Evolutionary conservation across 2,329 filamentous ascomycete genomes (phyloP), one percentile per base, ranked within the genome.

Genomic region (Microthyrium microscopicum): DNA sequence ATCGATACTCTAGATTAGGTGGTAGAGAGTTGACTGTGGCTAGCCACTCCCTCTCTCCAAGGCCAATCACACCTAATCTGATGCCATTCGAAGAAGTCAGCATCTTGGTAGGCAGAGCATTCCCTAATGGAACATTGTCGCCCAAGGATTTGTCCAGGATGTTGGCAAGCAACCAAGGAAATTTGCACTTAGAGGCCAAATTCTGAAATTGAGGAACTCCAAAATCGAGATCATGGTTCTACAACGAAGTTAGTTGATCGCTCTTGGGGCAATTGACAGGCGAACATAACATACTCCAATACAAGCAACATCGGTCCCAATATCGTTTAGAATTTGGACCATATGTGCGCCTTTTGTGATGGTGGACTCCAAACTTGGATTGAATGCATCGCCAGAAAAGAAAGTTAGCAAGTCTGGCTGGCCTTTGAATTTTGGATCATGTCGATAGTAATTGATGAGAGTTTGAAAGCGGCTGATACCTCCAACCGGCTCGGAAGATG

Each of bases 181-280:
- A 93, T 16, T 66, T 68, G 57, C 83, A 91, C 49, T 82, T 74
- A 21, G 62, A 61, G 4, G 75, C 65, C 31, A 93, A 61, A 46
- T 83, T 65, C 36, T 71, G 64, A 50, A 85, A 85, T 51, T 92
- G 83, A 35, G 68, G 65, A 26, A 91, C 77, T 9, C 84, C 85
- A 54, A 93, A 93, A 57, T 93, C 85, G 34, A 93, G 71, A 50
- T 93, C 85, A 52, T 93, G 84, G 50, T 93, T 93, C 68, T 83
- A 40, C 18, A 26, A 9, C 26, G 15, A 16, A 52, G 27, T 26
- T 22, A 50, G 42, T 28, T 22, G 15, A 5, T 13, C 7, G 20
- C 15, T n/a, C 11, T 15, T 31, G n/a, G 12, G 31, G 31, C 8
- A 15, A 17, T 4, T 16, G 13, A 28, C 9, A 22, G 25, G 33